Conservation (phyloP, 2,329 filamentous ascomycete genomes). For the Fulvia fulva region DNA sequence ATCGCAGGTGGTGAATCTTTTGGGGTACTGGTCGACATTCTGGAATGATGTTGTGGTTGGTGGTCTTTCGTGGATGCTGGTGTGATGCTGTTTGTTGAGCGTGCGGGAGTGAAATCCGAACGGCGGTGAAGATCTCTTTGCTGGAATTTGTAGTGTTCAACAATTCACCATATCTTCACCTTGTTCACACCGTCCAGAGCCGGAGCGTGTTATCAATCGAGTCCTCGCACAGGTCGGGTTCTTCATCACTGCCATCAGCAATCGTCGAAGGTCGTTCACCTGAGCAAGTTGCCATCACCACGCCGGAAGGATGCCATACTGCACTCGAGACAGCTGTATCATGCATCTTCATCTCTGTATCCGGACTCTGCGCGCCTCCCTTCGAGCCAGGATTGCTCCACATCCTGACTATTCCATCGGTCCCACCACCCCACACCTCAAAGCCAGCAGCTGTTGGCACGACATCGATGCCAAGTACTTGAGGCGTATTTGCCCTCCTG, state of each 20-base stretch:
- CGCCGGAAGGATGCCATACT: constrained; percentile 45
- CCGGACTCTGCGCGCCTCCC: constrained; percentile 41
- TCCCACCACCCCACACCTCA: constrained; percentile 58
- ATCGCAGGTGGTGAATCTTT: no score
- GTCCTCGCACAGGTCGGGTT: neutral
- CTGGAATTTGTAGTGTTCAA: no score
- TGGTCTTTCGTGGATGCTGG: neutral
- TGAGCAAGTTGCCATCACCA: constrained; percentile 49
- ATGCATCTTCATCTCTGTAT: constrained; percentile 44
- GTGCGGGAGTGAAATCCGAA: no score
- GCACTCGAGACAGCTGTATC: constrained; percentile 46
- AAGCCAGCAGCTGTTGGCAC: constrained; percentile 38
- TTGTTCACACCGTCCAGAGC: neutral
- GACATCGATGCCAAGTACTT: constrained; percentile 55
- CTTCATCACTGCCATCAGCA: neutral
- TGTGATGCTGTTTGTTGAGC: no score
- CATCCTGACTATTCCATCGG: constrained; percentile 47
- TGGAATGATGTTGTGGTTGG: neutral
- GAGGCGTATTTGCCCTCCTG: constrained; percentile 46
- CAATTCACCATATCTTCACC: no score
- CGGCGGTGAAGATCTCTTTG: no score
- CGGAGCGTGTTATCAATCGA: neutral
- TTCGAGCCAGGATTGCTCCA: constrained; percentile 46
- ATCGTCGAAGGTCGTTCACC: constrained; percentile 35
- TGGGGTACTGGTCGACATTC: no score